Evolutionary conservation across 176 grass and related monocot genomes (phyloP).

Genomic region (Oryza rufipogon): DNA sequence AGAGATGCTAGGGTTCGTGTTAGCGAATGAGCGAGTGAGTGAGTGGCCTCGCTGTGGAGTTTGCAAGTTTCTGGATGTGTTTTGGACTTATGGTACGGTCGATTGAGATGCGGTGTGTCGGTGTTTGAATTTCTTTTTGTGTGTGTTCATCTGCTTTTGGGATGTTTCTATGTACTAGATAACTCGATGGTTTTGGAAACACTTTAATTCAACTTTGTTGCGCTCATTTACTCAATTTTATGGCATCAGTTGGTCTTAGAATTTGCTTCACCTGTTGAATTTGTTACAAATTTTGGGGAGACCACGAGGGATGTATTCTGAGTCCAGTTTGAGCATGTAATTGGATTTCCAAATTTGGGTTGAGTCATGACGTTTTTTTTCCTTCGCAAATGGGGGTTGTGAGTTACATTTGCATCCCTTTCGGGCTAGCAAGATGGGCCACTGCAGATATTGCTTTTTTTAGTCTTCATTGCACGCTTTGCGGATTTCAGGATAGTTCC

Average conservation of each 20-base stretch:
- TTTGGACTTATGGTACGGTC: background rate
- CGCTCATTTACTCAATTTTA: background rate
- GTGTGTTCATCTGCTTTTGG: background rate
- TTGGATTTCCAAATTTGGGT: background rate
- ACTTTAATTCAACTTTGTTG: background rate
- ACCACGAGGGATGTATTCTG: background rate
- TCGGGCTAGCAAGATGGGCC: background rate
- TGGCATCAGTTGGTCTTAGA: background rate
- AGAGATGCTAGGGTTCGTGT: background rate
- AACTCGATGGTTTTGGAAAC: background rate
- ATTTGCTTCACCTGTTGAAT: background rate
- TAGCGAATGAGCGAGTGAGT: background rate
- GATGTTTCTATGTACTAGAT: background rate
- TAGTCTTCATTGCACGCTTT: background rate
- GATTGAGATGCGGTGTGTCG: background rate
- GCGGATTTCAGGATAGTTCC: background rate
- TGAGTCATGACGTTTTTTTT: background rate
- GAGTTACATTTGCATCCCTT: background rate
- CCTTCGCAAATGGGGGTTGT: background rate
- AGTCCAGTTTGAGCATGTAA: background rate
- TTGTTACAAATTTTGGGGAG: background rate
- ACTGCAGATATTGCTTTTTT: background rate
- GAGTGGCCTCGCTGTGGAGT: background rate
- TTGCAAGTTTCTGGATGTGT: background rate
- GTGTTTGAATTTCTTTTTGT: background rate